Base-by-base conservation (phyloP, 768 basidiomycete genomes). In the Mycena belliarum region DNA sequence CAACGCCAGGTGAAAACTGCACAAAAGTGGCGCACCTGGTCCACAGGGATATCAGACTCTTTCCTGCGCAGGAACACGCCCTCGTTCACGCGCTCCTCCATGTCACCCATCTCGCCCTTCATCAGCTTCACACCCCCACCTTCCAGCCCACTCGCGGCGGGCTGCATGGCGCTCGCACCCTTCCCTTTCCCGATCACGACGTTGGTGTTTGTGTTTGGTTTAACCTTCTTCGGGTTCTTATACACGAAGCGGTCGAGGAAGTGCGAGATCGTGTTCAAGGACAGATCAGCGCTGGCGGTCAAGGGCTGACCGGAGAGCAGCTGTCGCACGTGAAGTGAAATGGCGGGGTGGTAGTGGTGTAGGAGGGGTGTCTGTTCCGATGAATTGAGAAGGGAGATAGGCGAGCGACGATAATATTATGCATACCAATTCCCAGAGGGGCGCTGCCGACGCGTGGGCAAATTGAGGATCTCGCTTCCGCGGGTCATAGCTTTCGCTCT, bases 201-300 rank as follows among this genome's bases (percentile, higher is more conserved):
- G 53, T 56, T 66, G 42, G 66, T 69, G 25, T 71, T 69, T 8
- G 68, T 73, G 32, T 65, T 70, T 23, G 58, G 42, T 56, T 74
- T 76, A 37, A 69, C 65, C 65, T 88, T 87, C 76, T 98, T 98
- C 1, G 95, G 88, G 70, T 98, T 98, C 72, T 95, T 93, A 78
- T 93, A 98, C 41, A 98, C 92, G 75, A 98, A 98, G 3, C 95
- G 85, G 69, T 98, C 97, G 38, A 98, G 82, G 83, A 99, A 98
- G 66, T 95, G 92, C 0, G 91, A 88, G 23, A 98, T 83, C 0
- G 95, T 95, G 75, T 97, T 95, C 55, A 94, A 86, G 11, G 91
- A 87, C 46, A 99, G 88, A 68, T 98, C 95, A 0, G 93, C 82
- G 10, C 84, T 88, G 11, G 91, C 88, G 0, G 93, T 92, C 12